phyloP scores from a whole-genome alignment of 768 basidiomycete genomes.

The Thelephora ganbajun region DNA sequence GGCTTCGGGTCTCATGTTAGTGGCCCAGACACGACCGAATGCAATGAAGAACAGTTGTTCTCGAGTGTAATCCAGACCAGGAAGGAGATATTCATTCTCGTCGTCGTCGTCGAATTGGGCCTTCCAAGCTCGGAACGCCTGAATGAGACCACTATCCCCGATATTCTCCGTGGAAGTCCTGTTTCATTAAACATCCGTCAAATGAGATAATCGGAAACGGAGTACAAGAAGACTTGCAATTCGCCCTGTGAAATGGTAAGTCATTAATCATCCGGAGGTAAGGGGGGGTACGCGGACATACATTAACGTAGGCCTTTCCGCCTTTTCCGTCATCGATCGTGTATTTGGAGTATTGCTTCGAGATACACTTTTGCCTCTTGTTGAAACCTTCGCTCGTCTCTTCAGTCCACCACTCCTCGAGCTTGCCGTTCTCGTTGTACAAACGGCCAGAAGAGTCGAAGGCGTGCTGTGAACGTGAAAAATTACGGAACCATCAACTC shows the following conservation, averaged over 20 bases:
- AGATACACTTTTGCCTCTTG: constrained; percentile 72
- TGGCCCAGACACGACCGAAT: constrained; percentile 80
- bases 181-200: background rate
- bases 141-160: constrained; percentile 73
- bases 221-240: constrained; percentile 31
- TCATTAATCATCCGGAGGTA: background rate
- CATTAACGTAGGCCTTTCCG: constrained; percentile 73
- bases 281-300: constrained; percentile 21
- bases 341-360: constrained; percentile 85
- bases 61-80: constrained; percentile 65
- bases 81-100: constrained; percentile 57
- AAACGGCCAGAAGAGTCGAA: constrained; percentile 83
- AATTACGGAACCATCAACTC: background rate
- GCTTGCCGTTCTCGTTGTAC: constrained; percentile 81
- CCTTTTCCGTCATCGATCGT: constrained; percentile 79
- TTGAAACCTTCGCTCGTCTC: constrained; percentile 75
- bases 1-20: constrained; percentile 64
- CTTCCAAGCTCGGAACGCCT: constrained; percentile 89
- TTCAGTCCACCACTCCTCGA: constrained; percentile 91
- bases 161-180: constrained; percentile 87
- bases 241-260: constrained; percentile 39
- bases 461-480: constrained; percentile 42
- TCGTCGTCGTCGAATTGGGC: constrained; percentile 49
- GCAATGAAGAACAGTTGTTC: constrained; percentile 94
- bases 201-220: background rate